Conservation (phyloP, 1,139 yeast genomes). For the Debaryomyces robertsiae region DNA sequence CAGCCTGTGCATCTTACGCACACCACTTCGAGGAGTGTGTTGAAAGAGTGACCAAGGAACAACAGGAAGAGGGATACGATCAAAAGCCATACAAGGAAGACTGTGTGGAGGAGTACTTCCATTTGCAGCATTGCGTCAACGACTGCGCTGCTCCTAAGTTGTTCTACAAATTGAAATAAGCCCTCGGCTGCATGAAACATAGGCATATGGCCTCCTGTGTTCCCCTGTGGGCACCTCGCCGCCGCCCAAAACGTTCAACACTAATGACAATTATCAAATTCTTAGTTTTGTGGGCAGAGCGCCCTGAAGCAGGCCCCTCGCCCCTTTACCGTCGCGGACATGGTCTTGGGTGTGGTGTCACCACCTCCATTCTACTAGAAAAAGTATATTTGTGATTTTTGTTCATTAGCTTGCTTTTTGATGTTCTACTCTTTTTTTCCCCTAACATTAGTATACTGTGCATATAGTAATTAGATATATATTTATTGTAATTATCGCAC, state of each 20-base stretch:
- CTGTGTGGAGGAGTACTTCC: slow-evolving; percentile 98
- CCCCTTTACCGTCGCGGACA: background rate
- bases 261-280: slow-evolving; percentile 6
- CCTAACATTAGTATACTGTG: slow-evolving; percentile 12
- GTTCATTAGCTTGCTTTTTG: slow-evolving; percentile 7
- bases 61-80: slow-evolving; percentile 80
- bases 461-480: slow-evolving; percentile 15
- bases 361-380: slow-evolving; percentile 5
- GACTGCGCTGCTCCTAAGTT: slow-evolving; percentile 92
- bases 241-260: slow-evolving; percentile 4
- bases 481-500: slow-evolving; percentile 7
- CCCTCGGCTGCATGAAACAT: slow-evolving; percentile 2
- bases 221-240: background rate
- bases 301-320: background rate
- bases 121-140: slow-evolving; percentile 89
- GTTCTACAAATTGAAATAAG: slow-evolving; percentile 80
- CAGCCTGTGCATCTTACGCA: slow-evolving; percentile 70
- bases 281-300: background rate
- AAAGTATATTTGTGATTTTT: slow-evolving; percentile 9
- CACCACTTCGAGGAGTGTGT: slow-evolving; percentile 95
- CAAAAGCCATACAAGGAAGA: slow-evolving; percentile 87
- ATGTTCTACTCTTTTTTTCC: slow-evolving; percentile 4
- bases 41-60: slow-evolving; percentile 88
- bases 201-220: background rate
- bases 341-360: slow-evolving; percentile 2